These are phyloP conservation scores for Salix caprea DNA, from an alignment of 345 rosid genomes.

Conservation along the genomic window DNA sequence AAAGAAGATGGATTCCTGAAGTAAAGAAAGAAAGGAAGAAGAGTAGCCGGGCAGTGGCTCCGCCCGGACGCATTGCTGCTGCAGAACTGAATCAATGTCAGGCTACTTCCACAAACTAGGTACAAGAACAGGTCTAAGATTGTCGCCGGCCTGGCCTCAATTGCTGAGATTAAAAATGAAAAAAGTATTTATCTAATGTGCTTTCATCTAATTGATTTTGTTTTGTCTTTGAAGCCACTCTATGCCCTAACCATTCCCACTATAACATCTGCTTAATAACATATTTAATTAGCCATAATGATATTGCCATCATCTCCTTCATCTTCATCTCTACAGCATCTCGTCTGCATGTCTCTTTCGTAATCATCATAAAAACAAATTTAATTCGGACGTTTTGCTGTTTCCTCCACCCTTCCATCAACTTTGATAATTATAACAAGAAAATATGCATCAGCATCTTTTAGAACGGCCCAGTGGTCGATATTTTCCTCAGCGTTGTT, in stretches of 20 bases:
- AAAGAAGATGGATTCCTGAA: constrained; percentile 21
- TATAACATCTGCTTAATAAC: background rate
- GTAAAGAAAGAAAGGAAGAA: constrained; percentile 27
- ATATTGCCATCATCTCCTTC: background rate
- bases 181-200: background rate
- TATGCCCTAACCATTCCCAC: constrained; percentile 12
- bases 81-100: background rate
- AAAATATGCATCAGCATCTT: background rate
- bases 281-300: background rate
- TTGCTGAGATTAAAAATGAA: background rate
- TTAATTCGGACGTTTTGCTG: background rate
- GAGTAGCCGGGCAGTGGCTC: constrained; percentile 28
- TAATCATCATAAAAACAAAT: background rate
- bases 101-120: background rate
- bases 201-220: constrained; percentile 14
- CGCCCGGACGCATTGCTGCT: constrained; percentile 1
- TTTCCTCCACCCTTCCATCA: constrained; percentile 16
- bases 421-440: background rate
- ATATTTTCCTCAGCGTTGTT: fast-evolving
- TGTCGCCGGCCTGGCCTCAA: constrained; percentile 9
- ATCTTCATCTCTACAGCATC: background rate
- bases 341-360: constrained; percentile 6
- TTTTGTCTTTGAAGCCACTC: constrained; percentile 35
- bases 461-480: background rate
- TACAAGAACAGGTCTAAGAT: background rate